These are phyloP conservation scores for Ambrosia hybrid DNA, from an alignment of 140 eudicot species.

Conservation along the genomic window DNA sequence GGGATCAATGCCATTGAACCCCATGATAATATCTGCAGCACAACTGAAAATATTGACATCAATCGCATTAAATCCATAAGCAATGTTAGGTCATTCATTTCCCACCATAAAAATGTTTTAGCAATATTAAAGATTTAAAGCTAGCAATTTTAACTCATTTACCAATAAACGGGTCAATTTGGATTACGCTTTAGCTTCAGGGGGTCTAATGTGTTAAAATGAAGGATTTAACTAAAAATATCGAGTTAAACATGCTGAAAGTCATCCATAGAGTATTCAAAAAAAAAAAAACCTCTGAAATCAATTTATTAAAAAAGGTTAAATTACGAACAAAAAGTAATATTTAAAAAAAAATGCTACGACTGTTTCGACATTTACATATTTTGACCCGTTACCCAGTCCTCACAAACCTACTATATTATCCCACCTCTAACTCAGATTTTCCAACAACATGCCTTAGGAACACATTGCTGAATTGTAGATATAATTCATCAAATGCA, in stretches of 20 bases:
- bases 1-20: conserved; percentile 77
- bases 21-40: conserved; percentile 86
- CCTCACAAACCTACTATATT: neutral
- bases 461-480: neutral
- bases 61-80: conserved; percentile 24
- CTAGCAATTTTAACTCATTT: neutral
- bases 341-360: neutral
- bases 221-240: neutral
- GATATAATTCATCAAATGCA: neutral
- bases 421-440: neutral
- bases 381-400: neutral
- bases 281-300: neutral
- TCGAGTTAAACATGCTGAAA: neutral
- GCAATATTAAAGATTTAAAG: too few species aligned
- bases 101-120: neutral
- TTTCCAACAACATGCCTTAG: neutral
- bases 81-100: conserved; percentile 9
- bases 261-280: neutral
- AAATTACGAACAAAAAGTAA: neutral
- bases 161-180: neutral
- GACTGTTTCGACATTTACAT: neutral
- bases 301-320: neutral
- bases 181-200: neutral
- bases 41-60: conserved; percentile 47
- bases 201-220: neutral